These are phyloP conservation scores for Gomphus bonarii DNA, from an alignment of 1,284 basidiomycete species.

Conservation along the genomic window DNA sequence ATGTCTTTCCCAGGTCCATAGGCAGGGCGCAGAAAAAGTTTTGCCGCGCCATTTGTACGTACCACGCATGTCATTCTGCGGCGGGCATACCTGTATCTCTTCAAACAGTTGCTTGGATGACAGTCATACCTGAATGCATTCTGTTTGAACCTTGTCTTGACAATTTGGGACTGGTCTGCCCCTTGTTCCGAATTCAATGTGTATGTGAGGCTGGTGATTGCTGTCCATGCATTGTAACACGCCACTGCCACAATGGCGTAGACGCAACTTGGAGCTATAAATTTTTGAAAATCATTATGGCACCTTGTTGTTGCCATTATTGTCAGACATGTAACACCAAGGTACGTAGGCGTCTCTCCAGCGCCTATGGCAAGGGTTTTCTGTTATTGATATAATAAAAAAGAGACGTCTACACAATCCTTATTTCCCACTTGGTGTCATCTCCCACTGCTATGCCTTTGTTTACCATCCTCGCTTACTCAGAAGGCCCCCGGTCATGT, in stretches of 20 bases:
- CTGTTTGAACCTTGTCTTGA: slow-evolving; percentile 29
- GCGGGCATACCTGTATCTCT: slow-evolving; percentile 60
- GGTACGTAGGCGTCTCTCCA: too few relatives aligned
- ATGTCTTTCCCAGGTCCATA: slow-evolving; percentile 58
- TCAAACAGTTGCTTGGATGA: slow-evolving; percentile 58
- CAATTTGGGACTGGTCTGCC: slow-evolving; percentile 55
- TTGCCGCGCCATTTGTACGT: slow-evolving; percentile 26
- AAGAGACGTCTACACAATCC: not conserved
- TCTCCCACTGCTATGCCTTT: not conserved
- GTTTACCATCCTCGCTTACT: slow-evolving; percentile 40
- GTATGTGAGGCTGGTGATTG: slow-evolving; percentile 26
- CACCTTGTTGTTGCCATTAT: not conserved
- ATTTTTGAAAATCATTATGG: slow-evolving; percentile 10
- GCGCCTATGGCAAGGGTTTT: not conserved
- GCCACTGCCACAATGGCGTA: not conserved
- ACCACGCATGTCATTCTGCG: slow-evolving; percentile 11
- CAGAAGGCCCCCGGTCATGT: slow-evolving; percentile 53
- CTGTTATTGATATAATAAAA: not conserved
- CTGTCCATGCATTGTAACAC: slow-evolving; percentile 6
- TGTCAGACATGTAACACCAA: not conserved
- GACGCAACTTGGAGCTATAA: slow-evolving; percentile 8
- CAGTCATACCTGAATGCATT: slow-evolving; percentile 47
- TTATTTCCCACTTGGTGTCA: not conserved
- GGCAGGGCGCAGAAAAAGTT: slow-evolving; percentile 68
- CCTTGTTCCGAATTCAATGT: slow-evolving; percentile 53